Evolutionary conservation across 805 yeast species (phyloP).

Genomic region (Ogataea nitratoaversa): DNA sequence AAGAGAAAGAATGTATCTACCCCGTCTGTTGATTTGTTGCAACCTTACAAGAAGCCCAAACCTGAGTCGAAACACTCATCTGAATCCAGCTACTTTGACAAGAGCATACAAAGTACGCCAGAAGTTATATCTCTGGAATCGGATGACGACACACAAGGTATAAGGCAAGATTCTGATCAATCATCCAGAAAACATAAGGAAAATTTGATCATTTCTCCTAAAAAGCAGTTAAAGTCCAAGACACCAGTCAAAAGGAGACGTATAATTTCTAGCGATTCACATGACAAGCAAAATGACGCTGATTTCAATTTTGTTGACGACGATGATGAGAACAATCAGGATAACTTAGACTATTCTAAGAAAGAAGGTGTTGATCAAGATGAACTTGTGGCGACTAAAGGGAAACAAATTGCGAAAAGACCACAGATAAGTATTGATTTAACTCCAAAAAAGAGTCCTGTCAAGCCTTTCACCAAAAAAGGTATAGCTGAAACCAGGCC

Average conservation of each 20-base stretch:
- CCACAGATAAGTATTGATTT: neutral
- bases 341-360: neutral
- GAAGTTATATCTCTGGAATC: neutral
- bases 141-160: neutral
- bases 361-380: neutral
- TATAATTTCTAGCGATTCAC: neutral
- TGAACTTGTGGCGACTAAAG: neutral
- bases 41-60: slow-evolving; percentile 7
- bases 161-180: too few relatives aligned
- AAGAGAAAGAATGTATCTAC: slow-evolving; percentile 4
- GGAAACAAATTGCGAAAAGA: neutral
- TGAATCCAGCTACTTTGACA: neutral
- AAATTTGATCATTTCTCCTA: neutral
- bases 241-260: slow-evolving; percentile 5
- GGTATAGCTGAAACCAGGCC: neutral
- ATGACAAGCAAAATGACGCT: neutral
- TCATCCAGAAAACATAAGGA: too few relatives aligned
- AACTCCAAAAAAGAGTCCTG: neutral
- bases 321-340: neutral
- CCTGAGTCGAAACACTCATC: too few relatives aligned
- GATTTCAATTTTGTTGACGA: neutral
- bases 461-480: slow-evolving; percentile 1
- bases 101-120: neutral
- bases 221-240: slow-evolving; percentile 1
- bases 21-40: neutral